Conservation (phyloP, 371 early-diverging fungal genomes). For the Quaeritorhiza haematococci region DNA sequence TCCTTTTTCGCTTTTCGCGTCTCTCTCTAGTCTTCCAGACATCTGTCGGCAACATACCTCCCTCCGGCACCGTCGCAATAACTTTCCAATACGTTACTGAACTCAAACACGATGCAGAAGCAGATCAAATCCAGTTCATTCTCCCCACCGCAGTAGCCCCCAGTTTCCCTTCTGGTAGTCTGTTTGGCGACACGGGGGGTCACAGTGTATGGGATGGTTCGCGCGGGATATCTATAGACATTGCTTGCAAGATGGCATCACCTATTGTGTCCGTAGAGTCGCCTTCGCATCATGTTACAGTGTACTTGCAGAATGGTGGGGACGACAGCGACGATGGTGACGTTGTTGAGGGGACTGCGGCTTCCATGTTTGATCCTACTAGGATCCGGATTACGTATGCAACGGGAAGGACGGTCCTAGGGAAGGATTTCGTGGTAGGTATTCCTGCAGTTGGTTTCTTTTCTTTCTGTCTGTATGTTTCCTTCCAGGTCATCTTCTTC, state of each 20-base stretch:
- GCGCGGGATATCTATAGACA: slow-evolving; percentile 1
- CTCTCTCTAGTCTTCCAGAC: slow-evolving; percentile 33
- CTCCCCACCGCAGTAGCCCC: slow-evolving; percentile 35
- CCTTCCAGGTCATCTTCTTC: no score
- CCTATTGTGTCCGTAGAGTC: slow-evolving; percentile 11
- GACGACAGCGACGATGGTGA: background rate
- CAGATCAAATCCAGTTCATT: slow-evolving; percentile 37
- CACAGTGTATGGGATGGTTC: background rate
- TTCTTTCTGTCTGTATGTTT: no score
- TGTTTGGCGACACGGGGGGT: background rate
- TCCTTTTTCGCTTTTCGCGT: no score
- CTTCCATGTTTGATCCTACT: no score
- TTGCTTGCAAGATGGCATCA: slow-evolving; percentile 7
- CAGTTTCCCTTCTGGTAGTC: slow-evolving; percentile 9
- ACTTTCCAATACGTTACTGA: slow-evolving; percentile 38
- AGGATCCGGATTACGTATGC: no score
- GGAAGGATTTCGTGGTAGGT: background rate
- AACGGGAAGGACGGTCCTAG: no score
- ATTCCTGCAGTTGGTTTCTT: no score
- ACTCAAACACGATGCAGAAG: slow-evolving; percentile 35
- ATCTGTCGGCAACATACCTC: slow-evolving; percentile 33
- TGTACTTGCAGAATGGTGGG: background rate
- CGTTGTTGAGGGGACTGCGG: no score
- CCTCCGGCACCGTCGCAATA: slow-evolving; percentile 20
- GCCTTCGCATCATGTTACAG: slow-evolving; percentile 7